Conservation (phyloP, 2,329 filamentous ascomycete species). For the Sporothrix phasma region DNA sequence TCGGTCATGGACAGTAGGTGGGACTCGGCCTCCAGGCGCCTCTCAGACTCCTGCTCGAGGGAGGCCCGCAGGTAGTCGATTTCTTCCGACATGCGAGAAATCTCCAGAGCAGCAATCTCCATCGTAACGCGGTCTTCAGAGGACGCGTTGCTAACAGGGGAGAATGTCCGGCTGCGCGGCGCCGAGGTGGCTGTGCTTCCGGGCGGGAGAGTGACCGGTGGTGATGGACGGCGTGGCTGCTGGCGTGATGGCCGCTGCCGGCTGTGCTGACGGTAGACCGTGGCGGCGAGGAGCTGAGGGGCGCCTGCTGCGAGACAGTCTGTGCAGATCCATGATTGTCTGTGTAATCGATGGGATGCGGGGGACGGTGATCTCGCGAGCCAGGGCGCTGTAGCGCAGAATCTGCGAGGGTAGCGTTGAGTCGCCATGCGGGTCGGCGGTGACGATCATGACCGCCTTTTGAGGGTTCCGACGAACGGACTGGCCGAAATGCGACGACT, state of each 20-base stretch:
- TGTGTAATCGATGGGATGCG: conserved; percentile 74
- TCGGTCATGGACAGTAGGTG: conserved; percentile 63
- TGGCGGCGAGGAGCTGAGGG: conserved; percentile 17
- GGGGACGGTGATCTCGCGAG: conserved; percentile 84
- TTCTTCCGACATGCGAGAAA: conserved; percentile 67
- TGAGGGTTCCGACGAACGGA: conserved; percentile 56
- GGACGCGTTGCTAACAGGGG: conserved; percentile 29
- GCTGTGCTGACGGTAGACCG: conserved; percentile 21
- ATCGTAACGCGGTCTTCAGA: conserved; percentile 57
- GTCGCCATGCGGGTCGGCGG: conserved; percentile 83
- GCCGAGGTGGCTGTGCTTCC: conserved; percentile 23
- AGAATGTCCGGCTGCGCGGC: conserved; percentile 29
- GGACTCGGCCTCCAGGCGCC: conserved; percentile 61
- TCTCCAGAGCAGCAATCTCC: conserved; percentile 71
- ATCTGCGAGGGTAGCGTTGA: conserved; percentile 96
- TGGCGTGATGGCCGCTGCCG: conserved; percentile 11
- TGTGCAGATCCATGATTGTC: conserved; percentile 45
- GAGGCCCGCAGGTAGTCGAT: conserved; percentile 64
- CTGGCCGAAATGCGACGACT: conserved; percentile 23
- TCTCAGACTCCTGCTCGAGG: conserved; percentile 59
- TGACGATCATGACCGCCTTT: conserved; percentile 91
- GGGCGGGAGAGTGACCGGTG: conserved; percentile 34
- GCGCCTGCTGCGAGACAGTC: conserved; percentile 15
- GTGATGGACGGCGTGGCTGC: conserved; percentile 17
- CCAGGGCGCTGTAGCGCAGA: conserved; percentile 83